Evolutionary conservation across 2,329 filamentous ascomycete species (phyloP).

Genomic region (Cercospora beticola): DNA sequence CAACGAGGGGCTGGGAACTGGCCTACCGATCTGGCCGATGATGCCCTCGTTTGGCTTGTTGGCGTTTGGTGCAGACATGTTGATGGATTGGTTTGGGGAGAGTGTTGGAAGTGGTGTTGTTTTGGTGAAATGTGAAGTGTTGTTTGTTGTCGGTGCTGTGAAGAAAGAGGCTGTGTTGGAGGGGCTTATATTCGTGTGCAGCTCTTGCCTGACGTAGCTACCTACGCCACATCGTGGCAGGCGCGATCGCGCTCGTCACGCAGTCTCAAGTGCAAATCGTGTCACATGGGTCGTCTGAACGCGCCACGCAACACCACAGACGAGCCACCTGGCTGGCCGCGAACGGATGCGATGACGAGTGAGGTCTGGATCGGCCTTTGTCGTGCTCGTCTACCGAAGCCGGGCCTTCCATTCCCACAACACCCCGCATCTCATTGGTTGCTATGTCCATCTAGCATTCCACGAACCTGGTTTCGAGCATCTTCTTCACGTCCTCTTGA

Average conservation of each 20-base stretch:
- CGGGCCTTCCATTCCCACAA: background rate
- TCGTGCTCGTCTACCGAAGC: background rate
- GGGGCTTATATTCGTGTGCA: background rate
- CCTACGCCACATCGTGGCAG: background rate
- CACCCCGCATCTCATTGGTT: background rate
- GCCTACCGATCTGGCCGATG: slow-evolving; percentile 39
- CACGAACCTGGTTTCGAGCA: background rate
- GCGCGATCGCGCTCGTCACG: background rate
- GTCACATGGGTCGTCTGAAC: background rate
- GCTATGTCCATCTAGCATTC: background rate
- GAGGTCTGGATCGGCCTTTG: slow-evolving; percentile 1
- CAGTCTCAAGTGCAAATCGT: background rate
- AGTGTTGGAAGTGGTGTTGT: background rate
- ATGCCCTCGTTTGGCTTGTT: slow-evolving; percentile 47
- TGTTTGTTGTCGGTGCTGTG: background rate
- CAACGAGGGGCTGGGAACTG: background rate
- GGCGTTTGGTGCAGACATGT: slow-evolving; percentile 47
- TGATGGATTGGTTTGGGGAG: slow-evolving; percentile 28
- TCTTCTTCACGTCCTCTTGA: background rate
- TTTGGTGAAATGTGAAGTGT: background rate
- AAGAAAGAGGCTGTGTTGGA: background rate
- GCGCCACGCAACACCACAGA: background rate
- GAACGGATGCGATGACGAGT: background rate
- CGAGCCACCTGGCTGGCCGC: background rate
- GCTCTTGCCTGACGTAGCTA: background rate